Evolutionary conservation across 23 red algal species (phyloP), one percentile per base, ranked within the genome.

Genomic region (Gracilariopsis chorda): DNA sequence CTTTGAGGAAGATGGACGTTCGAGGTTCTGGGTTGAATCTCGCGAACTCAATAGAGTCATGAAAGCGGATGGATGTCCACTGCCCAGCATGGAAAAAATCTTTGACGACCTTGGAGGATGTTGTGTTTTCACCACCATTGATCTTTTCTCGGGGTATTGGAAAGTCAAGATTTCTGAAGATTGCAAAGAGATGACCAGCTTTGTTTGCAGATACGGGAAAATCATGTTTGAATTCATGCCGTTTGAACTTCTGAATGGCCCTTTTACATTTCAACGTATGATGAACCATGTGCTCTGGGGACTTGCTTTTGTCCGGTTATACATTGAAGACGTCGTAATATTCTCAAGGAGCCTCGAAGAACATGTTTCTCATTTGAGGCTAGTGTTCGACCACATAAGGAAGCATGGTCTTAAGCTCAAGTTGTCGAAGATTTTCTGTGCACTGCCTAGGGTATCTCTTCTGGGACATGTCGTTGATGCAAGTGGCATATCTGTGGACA

Each of bases 341-440:
- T 0, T 41, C 0, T 80, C 76, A 10, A 53, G 23, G 7, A 55
- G 37, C n/a, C 21, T 48, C 43, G 76, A 51, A 1, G 0, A 80
- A 24, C 76, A 80, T 47, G 20, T 80, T 10, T 34, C 10, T 9
- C 76, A 80, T 28, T 19, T 80, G 20, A 21, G 44, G 7, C 7
- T 32, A 17, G 76, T 80, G 46, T 33, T 67, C n/a, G 53, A 23
- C 17, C 53, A 35, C 23, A 7, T 84, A 28, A 19, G 33, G 0
- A 27, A n/a, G 0, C 21, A 30, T 34, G 59, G 80, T 34, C 45
- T 84, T 10, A 84, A 84, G 56, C 23, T 84, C 59, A 84, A 84
- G 59, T 9, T 84, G 7, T 24, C 20, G 27, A 84, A 84, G 40
- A 65, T 51, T 46, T 17, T 21, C 24, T 84, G 63, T 84, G 56